Conservation (phyloP, 2,329 filamentous ascomycete species). For the Myriosclerotinia scirpicola region DNA sequence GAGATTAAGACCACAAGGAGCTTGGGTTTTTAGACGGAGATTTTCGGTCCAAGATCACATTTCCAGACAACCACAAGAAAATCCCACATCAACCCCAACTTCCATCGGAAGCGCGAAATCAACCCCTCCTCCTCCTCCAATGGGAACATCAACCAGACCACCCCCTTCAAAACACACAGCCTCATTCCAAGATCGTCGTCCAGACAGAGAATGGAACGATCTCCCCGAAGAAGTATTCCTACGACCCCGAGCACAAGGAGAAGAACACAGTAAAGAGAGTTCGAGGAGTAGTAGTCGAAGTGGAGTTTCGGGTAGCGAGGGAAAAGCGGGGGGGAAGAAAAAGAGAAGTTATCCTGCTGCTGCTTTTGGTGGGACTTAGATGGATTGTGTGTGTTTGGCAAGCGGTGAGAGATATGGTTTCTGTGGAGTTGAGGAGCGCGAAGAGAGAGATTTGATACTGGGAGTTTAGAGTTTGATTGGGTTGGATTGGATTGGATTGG, state of each 20-base stretch:
- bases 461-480: too few relatives aligned
- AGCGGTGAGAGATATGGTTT: too few relatives aligned
- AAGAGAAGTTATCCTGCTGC: constrained; percentile 62
- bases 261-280: constrained; percentile 43
- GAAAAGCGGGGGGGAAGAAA: constrained; percentile 49
- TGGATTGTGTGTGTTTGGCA: not conserved
- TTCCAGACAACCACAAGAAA: constrained; percentile 35
- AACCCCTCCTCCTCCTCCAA: constrained; percentile 27
- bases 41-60: constrained; percentile 37
- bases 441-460: too few relatives aligned
- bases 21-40: constrained; percentile 57
- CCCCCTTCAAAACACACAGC: constrained; percentile 15
- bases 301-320: constrained; percentile 48
- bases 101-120: constrained; percentile 44
- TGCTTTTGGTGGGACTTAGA: constrained; percentile 50
- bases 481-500: not conserved
- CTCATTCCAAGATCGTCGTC: constrained; percentile 60
- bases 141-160: constrained; percentile 12
- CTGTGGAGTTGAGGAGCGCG: too few relatives aligned
- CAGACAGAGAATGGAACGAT: constrained; percentile 66
- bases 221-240: constrained; percentile 56
- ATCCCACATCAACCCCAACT: constrained; percentile 52
- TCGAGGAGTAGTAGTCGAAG: constrained; percentile 54
- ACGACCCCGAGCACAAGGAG: constrained; percentile 39
- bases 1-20: constrained; percentile 60